phyloP scores from a whole-genome alignment of 176 grass and related monocot genomes.

The Thalia dealbata region DNA sequence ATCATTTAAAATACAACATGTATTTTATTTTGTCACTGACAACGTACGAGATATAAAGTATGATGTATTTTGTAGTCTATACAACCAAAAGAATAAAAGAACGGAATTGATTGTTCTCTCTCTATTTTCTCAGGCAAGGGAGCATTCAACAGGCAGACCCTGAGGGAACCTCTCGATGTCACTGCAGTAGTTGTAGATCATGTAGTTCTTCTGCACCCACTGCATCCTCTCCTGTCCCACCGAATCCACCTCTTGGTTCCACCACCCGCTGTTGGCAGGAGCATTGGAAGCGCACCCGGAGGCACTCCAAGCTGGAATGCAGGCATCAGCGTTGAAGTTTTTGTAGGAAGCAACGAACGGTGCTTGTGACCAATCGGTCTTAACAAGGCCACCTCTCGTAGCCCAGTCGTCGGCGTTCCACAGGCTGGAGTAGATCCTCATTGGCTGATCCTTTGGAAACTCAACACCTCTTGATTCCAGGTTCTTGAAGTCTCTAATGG shows the following conservation, averaged over 20 bases:
- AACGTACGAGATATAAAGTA: neutral
- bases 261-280: neutral
- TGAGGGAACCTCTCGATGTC: constrained; percentile 6
- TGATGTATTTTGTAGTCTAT: neutral
- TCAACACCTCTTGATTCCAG: neutral
- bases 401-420: constrained; percentile 6
- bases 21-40: neutral
- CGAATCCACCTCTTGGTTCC: constrained; percentile 1
- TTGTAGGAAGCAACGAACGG: neutral
- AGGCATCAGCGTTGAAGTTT: constrained; percentile 1
- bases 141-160: constrained; percentile 1
- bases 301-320: neutral
- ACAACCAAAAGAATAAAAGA: neutral
- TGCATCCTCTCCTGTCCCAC: neutral
- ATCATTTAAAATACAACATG: no score
- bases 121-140: constrained; percentile 2
- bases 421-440: constrained; percentile 6
- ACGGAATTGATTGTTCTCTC: neutral
- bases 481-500: constrained; percentile 3
- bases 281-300: neutral
- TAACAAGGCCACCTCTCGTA: neutral
- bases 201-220: constrained; percentile 7
- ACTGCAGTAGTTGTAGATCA: constrained; percentile 9
- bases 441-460: constrained; percentile 5
- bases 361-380: neutral